Percentiles rank a stretch among this genome's conserved stretches.
Evolutionary conservation across 2,329 filamentous ascomycete genomes (phyloP).

Genomic region (Thielaviopsis cerberus): DNA sequence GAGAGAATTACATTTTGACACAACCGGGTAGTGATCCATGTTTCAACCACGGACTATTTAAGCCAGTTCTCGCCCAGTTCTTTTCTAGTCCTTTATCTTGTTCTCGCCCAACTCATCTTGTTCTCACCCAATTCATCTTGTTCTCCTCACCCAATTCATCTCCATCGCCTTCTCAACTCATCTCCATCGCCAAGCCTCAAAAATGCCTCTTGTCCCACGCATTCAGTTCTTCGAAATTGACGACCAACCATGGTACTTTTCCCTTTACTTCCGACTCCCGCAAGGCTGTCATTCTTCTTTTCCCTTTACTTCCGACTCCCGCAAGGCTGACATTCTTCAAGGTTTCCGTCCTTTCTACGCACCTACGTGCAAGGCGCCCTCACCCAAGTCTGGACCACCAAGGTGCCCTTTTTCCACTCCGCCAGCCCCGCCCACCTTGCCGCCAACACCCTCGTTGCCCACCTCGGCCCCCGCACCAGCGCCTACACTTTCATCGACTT

Average conservation of each 20-base stretch:
- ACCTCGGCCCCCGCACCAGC: conserved; percentile 28
- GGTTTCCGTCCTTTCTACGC: conserved; percentile 49
- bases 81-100: too few relatives aligned
- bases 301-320: not conserved
- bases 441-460: conserved; percentile 34
- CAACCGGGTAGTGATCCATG: too few relatives aligned
- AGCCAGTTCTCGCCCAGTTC: too few relatives aligned
- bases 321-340: conserved; percentile 17
- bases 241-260: conserved; percentile 43
- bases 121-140: too few relatives aligned
- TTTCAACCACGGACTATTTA: too few relatives aligned
- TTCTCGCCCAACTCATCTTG: too few relatives aligned
- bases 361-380: conserved; percentile 46
- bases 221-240: conserved; percentile 50
- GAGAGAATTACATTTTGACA: too few relatives aligned
- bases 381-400: conserved; percentile 42
- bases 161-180: not conserved
- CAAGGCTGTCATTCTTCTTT: not conserved
- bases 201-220: conserved; percentile 34
- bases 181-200: conserved; percentile 13
- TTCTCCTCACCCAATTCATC: not conserved
- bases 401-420: conserved; percentile 37
- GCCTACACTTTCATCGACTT: conserved; percentile 54
- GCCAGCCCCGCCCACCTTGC: conserved; percentile 41
- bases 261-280: conserved; percentile 1